These are phyloP conservation scores for Circinella umbellata DNA, from an alignment of 371 early-diverging fungal species.

Conservation along the genomic window DNA sequence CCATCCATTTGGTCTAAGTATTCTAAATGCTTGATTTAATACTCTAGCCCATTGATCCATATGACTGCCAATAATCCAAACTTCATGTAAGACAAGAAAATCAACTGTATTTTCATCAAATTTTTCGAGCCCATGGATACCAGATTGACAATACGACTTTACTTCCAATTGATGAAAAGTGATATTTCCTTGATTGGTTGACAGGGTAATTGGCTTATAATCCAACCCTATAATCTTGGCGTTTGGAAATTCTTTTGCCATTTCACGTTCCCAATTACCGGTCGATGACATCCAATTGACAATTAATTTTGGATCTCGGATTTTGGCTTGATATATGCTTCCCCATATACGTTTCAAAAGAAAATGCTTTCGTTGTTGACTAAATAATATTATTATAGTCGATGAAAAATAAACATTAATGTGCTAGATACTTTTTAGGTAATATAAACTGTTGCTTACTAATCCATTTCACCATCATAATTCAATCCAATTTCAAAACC, in stretches of 20 bases:
- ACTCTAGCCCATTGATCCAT: neutral
- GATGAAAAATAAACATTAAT: neutral
- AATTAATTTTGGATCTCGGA: conserved; percentile 5
- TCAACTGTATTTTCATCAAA: conserved; percentile 7
- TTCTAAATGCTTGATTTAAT: neutral
- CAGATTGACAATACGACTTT: neutral
- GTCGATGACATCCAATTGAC: conserved; percentile 6
- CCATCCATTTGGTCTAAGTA: conserved; percentile 14
- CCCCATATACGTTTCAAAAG: conserved; percentile 3
- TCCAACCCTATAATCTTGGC: neutral
- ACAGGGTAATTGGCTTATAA: neutral
- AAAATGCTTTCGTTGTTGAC: conserved; percentile 5
- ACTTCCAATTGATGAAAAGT: neutral
- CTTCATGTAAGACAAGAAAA: conserved; percentile 1
- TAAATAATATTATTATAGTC: neutral
- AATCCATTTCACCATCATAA: neutral
- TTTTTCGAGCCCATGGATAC: conserved; percentile 7
- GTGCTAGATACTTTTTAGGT: neutral
- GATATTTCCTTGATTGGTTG: neutral
- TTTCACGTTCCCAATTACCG: conserved; percentile 7
- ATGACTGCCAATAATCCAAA: conserved; percentile 8
- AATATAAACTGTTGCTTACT: neutral
- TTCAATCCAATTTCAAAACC: neutral
- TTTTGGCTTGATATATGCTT: neutral
- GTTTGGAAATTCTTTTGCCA: conserved; percentile 3